Evolutionary conservation across 2,329 filamentous ascomycete species (phyloP).

Genomic region (Talaromyces islandicus): DNA sequence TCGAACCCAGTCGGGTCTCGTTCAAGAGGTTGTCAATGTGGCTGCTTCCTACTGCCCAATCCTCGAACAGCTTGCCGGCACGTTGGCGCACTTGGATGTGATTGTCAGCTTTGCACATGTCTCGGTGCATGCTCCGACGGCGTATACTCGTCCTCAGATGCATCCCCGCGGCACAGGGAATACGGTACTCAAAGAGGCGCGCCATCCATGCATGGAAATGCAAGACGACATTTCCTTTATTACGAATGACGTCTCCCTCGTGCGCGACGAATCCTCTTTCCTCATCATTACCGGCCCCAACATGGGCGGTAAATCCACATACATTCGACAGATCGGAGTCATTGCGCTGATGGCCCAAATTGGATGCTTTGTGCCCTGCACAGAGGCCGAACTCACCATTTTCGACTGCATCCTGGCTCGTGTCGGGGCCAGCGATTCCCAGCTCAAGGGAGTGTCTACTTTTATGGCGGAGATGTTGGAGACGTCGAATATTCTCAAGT

Average conservation of each 20-base stretch:
- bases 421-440: constrained; percentile 91
- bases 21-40: constrained; percentile 86
- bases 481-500: constrained; percentile 96
- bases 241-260: constrained; percentile 86
- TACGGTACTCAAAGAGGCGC: constrained; percentile 84
- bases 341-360: constrained; percentile 96
- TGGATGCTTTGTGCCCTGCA: constrained; percentile 91
- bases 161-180: constrained; percentile 81
- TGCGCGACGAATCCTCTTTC: constrained; percentile 75
- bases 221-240: constrained; percentile 99
- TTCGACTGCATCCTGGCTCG: constrained; percentile 96
- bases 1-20: constrained; percentile 83
- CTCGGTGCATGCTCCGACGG: constrained; percentile 83
- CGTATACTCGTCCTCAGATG: constrained; percentile 86
- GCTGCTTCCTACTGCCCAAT: constrained; percentile 93
- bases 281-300: constrained; percentile 96
- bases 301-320: constrained; percentile 98
- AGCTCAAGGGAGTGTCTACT: constrained; percentile 94
- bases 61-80: constrained; percentile 77
- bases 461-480: constrained; percentile 99
- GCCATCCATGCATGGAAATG: constrained; percentile 97
- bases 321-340: constrained; percentile 94
- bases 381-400: constrained; percentile 84
- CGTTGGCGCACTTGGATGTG: constrained; percentile 90
- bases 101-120: constrained; percentile 91